Conservation (phyloP, 495 filamentous ascomycete species). For the Apodospora peruviana region DNA sequence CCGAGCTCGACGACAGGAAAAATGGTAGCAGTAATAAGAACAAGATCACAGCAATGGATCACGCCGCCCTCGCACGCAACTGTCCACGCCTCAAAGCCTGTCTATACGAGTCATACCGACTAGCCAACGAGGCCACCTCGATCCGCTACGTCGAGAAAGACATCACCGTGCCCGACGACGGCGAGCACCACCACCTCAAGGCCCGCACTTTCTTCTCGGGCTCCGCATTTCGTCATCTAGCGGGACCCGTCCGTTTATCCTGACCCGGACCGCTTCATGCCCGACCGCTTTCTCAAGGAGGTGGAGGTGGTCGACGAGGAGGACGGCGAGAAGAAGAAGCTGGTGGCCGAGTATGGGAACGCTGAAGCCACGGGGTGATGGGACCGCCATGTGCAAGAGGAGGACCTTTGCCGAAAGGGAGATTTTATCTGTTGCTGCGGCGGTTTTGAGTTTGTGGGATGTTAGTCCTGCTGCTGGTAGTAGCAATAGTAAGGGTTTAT, state of each 20-base stretch:
- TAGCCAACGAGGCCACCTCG: constrained; percentile 7
- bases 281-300: constrained; percentile 13
- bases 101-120: constrained; percentile 11
- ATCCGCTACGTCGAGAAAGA: constrained; percentile 7
- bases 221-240: constrained; percentile 4
- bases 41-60: not conserved
- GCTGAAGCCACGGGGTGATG: constrained; percentile 12
- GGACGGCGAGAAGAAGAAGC: not conserved
- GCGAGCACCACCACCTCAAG: constrained; percentile 3
- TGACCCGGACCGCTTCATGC: constrained; percentile 11
- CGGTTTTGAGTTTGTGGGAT: constrained; percentile 14
- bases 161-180: constrained; percentile 2
- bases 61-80: not conserved
- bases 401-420: constrained; percentile 18
- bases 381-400: constrained; percentile 12
- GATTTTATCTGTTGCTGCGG: constrained; percentile 9
- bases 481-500: too few relatives aligned
- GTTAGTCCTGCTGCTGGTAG: constrained; percentile 6
- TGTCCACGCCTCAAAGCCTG: constrained; percentile 9
- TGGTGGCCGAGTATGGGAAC: constrained; percentile 6
- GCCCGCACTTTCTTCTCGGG: constrained; percentile 3
- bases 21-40: not conserved
- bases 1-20: not conserved
- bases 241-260: constrained; percentile 11
- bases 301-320: constrained; percentile 3